Conservation (phyloP, 2,329 filamentous ascomycete genomes). For the Teratosphaeria pseudoeucalypti region DNA sequence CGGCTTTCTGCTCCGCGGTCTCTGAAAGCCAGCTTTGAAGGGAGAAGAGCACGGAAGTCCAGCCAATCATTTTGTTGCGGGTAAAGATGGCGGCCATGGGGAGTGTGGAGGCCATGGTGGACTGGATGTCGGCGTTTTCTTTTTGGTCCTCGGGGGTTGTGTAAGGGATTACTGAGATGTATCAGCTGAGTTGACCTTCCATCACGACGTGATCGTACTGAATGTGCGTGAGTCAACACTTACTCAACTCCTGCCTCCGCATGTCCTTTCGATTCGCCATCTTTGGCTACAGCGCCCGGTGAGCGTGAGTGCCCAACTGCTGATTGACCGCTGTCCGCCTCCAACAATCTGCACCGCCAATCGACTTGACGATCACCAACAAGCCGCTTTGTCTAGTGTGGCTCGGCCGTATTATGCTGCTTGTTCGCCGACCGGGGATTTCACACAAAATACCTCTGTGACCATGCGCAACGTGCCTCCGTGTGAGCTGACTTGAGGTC, state of each 20-base stretch:
- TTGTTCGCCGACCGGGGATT: background rate
- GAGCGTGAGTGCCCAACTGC: background rate
- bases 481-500: background rate
- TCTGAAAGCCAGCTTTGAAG: constrained; percentile 70
- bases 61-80: constrained; percentile 49
- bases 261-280: constrained; percentile 69
- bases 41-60: constrained; percentile 63
- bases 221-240: constrained; percentile 17
- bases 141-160: constrained; percentile 61
- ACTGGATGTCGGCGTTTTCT: constrained; percentile 57
- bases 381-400: background rate
- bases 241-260: constrained; percentile 64
- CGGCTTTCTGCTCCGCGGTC: constrained; percentile 56
- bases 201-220: background rate
- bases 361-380: background rate
- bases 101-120: constrained; percentile 65
- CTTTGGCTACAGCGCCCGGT: constrained; percentile 10
- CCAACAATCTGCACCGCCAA: background rate
- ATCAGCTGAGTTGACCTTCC: background rate
- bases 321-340: background rate
- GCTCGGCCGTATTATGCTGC: background rate
- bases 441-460: background rate
- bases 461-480: background rate
- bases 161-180: constrained; percentile 70
- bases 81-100: constrained; percentile 96